Evolutionary conservation across 73 alveolate genomes (phyloP), one percentile per base, ranked within the genome.

Genomic region (Loxodes magnus): DNA sequence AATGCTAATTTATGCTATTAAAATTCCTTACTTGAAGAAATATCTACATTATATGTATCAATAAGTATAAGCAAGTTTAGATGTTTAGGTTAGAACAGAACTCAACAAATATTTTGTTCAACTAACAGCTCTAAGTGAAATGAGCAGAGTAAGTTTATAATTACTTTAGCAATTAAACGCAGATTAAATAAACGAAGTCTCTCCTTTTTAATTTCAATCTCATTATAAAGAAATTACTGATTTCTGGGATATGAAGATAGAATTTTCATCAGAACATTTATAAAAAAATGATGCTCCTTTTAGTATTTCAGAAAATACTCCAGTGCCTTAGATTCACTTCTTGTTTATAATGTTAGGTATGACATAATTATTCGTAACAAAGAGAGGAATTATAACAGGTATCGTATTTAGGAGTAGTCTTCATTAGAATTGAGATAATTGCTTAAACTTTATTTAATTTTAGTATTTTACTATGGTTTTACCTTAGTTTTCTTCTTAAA

Each of bases 291-390:
- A 55, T 49, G 69, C 93, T 2, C 89, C 92, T 15, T 64, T 76
- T 39, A 56, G 79, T 28, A 70, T 86, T 15, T 68, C 71, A 28
- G 76, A 73, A 39, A 88, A 56, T 29, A 81, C 87, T 33, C 87
- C 90, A 3, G 36, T 71, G 51, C 52, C 82, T 19, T 76, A 86
- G 71, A 74, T 86, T 7, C 94, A 81, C 38, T 86, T 86, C 74
- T 46, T 86, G 16, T 86, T 81, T 51, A 76, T 89, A 1, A 81
- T 86, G 82, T 78, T 86, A 23, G 80, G 80, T 36, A 56, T 81
- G 44, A 62, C 78, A 15, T 84, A 79, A 70, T 55, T 82, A 33
- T 62, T 67, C 62, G 94, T 86, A 2, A 67, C 88, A 5, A 78
- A 80, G 35, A 61, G 64, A 22, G 96, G 96, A 21, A 73, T 63